Conservation (phyloP, 306 rosid genomes). For the Trifolium repens region DNA sequence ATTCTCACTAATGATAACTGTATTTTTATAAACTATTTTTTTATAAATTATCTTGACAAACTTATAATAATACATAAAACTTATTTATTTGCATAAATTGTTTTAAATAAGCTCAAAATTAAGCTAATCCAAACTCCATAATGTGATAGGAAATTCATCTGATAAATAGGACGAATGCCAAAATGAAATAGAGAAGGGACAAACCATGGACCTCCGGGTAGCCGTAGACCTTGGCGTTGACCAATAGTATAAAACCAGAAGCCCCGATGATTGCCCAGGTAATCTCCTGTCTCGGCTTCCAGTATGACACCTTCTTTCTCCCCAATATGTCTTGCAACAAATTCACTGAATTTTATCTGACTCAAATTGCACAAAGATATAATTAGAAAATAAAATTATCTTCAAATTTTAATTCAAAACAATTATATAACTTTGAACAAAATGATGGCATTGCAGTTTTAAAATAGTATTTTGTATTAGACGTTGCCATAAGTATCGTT, state of each 20-base stretch:
- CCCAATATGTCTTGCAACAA: slow-evolving; percentile 88
- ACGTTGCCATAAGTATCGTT: not conserved
- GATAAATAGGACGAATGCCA: slow-evolving; percentile 15
- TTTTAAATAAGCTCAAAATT: too few relatives aligned
- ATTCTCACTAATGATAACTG: too few relatives aligned
- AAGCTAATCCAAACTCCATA: too few relatives aligned
- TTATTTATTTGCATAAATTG: too few relatives aligned
- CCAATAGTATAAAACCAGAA: slow-evolving; percentile 97
- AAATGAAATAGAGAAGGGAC: slow-evolving; percentile 42
- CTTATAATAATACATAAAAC: too few relatives aligned
- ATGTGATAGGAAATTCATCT: slow-evolving; percentile 33
- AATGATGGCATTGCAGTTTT: not conserved
- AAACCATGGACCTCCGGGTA: slow-evolving; percentile 96
- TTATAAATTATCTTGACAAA: too few relatives aligned
- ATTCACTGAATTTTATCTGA: slow-evolving; percentile 91
- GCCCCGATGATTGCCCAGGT: slow-evolving; percentile 87
- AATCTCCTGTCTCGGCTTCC: slow-evolving; percentile 96
- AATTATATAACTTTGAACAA: slow-evolving; percentile 15
- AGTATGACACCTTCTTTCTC: slow-evolving; percentile 86
- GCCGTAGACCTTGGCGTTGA: slow-evolving; percentile 91
- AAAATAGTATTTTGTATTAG: slow-evolving; percentile 1
- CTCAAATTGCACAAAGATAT: slow-evolving; percentile 23
- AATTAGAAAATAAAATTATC: slow-evolving; percentile 17
- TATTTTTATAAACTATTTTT: too few relatives aligned
- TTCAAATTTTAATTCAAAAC: slow-evolving; percentile 35